Evolutionary conservation across 164 flowering plant genomes (phyloP).

Genomic region (Vitis riparia): DNA sequence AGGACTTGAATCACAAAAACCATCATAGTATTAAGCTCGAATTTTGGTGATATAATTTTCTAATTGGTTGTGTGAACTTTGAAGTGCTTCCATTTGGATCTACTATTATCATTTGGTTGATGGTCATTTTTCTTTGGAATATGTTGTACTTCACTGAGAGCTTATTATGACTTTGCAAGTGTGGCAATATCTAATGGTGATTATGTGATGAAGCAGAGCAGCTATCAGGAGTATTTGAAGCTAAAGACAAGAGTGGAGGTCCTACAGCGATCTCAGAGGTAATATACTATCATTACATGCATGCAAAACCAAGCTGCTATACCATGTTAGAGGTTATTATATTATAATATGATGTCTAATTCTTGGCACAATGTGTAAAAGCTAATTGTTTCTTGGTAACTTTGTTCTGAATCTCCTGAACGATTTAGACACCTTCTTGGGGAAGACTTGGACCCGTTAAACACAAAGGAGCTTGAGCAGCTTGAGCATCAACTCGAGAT

Average conservation of each 20-base stretch:
- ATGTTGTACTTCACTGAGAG: background rate
- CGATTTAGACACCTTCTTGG: slow-evolving; percentile 45
- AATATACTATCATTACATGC: background rate
- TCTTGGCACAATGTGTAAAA: too few relatives aligned
- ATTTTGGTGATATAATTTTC: too few relatives aligned
- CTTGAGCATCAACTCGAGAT: slow-evolving; percentile 35
- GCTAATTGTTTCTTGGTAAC: too few relatives aligned
- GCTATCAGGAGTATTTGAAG: slow-evolving; percentile 47
- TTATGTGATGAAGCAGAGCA: slow-evolving; percentile 16
- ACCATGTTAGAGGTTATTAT: too few relatives aligned
- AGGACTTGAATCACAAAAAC: too few relatives aligned
- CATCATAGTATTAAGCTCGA: too few relatives aligned
- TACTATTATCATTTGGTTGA: too few relatives aligned
- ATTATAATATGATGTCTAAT: too few relatives aligned
- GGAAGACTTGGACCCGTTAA: slow-evolving; percentile 38
- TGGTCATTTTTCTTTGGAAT: background rate
- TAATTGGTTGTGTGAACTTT: too few relatives aligned
- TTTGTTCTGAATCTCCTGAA: background rate
- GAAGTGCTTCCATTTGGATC: too few relatives aligned
- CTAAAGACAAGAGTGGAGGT: slow-evolving; percentile 51
- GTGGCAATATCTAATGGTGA: background rate
- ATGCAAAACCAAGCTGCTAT: too few relatives aligned
- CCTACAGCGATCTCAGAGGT: slow-evolving; percentile 54
- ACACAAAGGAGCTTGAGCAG: slow-evolving; percentile 43
- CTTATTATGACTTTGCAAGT: too few relatives aligned